Conservation (phyloP, 169 alveolate species). For the Plasmodium inui region DNA sequence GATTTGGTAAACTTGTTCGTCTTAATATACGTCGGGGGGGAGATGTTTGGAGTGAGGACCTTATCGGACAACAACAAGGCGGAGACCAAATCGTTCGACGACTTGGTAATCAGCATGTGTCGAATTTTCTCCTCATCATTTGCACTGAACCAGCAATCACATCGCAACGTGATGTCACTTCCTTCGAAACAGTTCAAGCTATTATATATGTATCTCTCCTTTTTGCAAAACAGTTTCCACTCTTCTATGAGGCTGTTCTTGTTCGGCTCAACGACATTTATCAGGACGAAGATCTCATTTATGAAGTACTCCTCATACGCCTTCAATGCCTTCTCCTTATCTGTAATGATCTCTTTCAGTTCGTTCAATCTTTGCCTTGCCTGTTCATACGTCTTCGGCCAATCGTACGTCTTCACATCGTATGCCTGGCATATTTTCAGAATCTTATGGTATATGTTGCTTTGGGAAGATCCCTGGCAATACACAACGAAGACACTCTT, state of each 20-base stretch:
- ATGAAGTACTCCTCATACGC: constrained; percentile 91
- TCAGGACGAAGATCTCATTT: constrained; percentile 89
- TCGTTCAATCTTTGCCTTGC: constrained; percentile 82
- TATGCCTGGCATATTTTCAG: constrained; percentile 93
- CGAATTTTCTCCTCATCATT: constrained; percentile 92
- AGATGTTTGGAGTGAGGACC: constrained; percentile 79
- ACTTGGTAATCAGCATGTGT: constrained; percentile 84
- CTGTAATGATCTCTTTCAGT: constrained; percentile 86
- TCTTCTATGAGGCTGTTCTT: constrained; percentile 94
- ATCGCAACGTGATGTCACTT: constrained; percentile 93
- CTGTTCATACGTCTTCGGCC: constrained; percentile 87
- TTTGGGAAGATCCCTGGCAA: constrained; percentile 91
- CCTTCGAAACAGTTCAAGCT: constrained; percentile 94
- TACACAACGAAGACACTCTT: constrained; percentile 95
- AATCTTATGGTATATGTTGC: constrained; percentile 91
- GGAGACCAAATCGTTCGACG: constrained; percentile 84
- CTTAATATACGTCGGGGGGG: constrained; percentile 97
- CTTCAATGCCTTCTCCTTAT: constrained; percentile 90
- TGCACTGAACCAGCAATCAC: constrained; percentile 97
- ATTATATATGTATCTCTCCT: constrained; percentile 95
- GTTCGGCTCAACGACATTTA: constrained; percentile 88
- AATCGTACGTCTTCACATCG: constrained; percentile 89
- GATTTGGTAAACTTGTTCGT: constrained; percentile 94
- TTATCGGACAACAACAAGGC: constrained; percentile 88
- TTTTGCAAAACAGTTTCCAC: constrained; percentile 93